These are phyloP conservation scores for Mortierella sp. DNA, from an alignment of 371 early-diverging fungal species.

Conservation along the genomic window DNA sequence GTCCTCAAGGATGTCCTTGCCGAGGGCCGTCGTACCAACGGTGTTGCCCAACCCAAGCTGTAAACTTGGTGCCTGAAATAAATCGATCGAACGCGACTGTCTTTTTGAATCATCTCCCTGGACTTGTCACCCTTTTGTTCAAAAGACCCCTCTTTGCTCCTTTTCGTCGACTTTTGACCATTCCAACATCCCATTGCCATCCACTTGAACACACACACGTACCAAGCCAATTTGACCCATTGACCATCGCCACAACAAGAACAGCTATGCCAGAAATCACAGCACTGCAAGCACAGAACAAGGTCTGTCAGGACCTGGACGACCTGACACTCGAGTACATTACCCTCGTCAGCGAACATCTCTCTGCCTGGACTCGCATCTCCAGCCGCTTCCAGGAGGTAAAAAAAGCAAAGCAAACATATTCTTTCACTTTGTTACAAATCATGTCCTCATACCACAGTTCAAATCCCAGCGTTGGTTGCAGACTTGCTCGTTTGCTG, in stretches of 20 bases:
- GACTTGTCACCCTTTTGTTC: too few relatives aligned
- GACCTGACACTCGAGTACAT: conserved; percentile 37
- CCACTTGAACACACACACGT: not conserved
- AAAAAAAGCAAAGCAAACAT: not conserved
- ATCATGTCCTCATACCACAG: too few relatives aligned
- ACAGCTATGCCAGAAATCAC: conserved; percentile 8
- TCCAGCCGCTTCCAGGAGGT: conserved; percentile 48
- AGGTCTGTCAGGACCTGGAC: conserved; percentile 35
- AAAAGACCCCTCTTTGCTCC: not conserved
- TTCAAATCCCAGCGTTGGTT: too few relatives aligned
- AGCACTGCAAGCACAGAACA: conserved; percentile 2
- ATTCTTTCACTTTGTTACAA: not conserved
- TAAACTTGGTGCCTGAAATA: conserved; percentile 79
- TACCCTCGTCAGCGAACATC: conserved; percentile 41
- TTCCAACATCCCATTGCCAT: not conserved
- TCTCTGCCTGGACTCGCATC: conserved; percentile 33
- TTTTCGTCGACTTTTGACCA: not conserved
- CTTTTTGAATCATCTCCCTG: conserved; percentile 79
- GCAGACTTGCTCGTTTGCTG: not conserved
- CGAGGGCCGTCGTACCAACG: conserved; percentile 45
- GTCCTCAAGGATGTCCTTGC: conserved; percentile 48
- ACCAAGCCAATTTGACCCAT: too few relatives aligned
- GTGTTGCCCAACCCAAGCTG: conserved; percentile 64
- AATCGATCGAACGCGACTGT: conserved; percentile 79
- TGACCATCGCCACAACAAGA: too few relatives aligned